Conservation (phyloP, 805 yeast species). For the Sporopachydermia quercuum region DNA sequence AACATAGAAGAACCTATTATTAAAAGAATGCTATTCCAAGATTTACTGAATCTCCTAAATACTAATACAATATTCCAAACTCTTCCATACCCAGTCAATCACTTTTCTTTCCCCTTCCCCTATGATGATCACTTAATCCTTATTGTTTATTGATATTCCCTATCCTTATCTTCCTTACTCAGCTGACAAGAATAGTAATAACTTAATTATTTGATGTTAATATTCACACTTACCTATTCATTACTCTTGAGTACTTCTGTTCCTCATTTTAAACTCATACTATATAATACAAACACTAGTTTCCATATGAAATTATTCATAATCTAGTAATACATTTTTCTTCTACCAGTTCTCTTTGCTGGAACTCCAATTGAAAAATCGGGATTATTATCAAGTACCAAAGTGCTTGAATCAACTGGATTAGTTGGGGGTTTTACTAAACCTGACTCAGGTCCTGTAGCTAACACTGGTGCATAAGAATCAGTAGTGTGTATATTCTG, state of each 20-base stretch:
- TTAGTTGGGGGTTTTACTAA: slow-evolving; percentile 1
- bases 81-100: slow-evolving; percentile 1
- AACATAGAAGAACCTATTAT: not conserved
- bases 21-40: not conserved
- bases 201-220: slow-evolving; percentile 1
- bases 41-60: slow-evolving; percentile 1
- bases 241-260: slow-evolving; percentile 1
- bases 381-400: slow-evolving; percentile 1
- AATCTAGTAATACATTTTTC: slow-evolving; percentile 1
- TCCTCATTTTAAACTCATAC: slow-evolving; percentile 1
- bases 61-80: slow-evolving; percentile 1
- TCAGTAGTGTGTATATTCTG: slow-evolving; percentile 1
- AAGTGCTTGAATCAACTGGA: slow-evolving; percentile 1
- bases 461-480: slow-evolving; percentile 1
- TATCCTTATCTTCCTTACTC: slow-evolving; percentile 1
- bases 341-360: slow-evolving; percentile 1
- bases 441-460: slow-evolving; percentile 1
- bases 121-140: slow-evolving; percentile 1
- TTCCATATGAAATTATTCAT: slow-evolving; percentile 1
- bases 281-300: slow-evolving; percentile 1
- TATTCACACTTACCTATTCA: not conserved
- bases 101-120: slow-evolving; percentile 1
- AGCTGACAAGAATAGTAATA: slow-evolving; percentile 1
- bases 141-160: slow-evolving; percentile 1
- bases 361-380: slow-evolving; percentile 1